These are phyloP conservation scores for Aquilaria yunnanensis DNA, from an alignment of 345 rosid genomes.

Conservation along the genomic window DNA sequence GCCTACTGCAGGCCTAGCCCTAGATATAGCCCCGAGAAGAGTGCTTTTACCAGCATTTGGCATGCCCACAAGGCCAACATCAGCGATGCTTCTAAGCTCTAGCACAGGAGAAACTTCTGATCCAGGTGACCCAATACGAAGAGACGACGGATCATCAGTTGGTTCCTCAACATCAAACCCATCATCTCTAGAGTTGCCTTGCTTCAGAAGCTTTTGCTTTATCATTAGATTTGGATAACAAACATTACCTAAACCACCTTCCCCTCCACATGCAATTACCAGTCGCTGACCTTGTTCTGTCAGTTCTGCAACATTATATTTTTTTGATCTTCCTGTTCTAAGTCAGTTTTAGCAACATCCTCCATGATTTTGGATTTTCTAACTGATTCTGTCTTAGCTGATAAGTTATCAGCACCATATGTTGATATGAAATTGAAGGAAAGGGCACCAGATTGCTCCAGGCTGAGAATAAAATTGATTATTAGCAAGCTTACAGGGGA, in stretches of 20 bases:
- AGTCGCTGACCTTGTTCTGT: constrained; percentile 65
- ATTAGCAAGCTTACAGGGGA: constrained; percentile 59
- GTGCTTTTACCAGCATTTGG: constrained; percentile 97
- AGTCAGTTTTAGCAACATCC: constrained; percentile 18
- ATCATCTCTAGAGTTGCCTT: constrained; percentile 5
- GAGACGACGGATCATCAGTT: constrained; percentile 27
- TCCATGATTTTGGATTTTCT: constrained; percentile 14
- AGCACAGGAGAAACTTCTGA: constrained; percentile 55
- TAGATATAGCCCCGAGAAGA: constrained; percentile 77
- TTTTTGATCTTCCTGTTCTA: constrained; percentile 27
- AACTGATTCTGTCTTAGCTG: constrained; percentile 6
- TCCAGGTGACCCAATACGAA: constrained; percentile 52
- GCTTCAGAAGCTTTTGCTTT: constrained; percentile 28
- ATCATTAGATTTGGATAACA: constrained; percentile 32
- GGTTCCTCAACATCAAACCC: constrained; percentile 19
- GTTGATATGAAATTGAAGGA: constrained; percentile 13
- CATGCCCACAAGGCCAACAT: constrained; percentile 96
- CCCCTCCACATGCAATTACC: constrained; percentile 70
- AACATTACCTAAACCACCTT: constrained; percentile 78
- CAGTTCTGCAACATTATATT: constrained; percentile 64
- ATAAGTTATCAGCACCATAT: not conserved
- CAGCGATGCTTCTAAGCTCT: constrained; percentile 93
- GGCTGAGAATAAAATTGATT: constrained; percentile 18
- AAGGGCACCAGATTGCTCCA: constrained; percentile 7
- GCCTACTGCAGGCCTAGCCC: constrained; percentile 80